Evolutionary conservation across 2,329 filamentous ascomycete species (phyloP), one percentile per base, ranked within the genome.

Genomic region (Aspergillus jensenii): DNA sequence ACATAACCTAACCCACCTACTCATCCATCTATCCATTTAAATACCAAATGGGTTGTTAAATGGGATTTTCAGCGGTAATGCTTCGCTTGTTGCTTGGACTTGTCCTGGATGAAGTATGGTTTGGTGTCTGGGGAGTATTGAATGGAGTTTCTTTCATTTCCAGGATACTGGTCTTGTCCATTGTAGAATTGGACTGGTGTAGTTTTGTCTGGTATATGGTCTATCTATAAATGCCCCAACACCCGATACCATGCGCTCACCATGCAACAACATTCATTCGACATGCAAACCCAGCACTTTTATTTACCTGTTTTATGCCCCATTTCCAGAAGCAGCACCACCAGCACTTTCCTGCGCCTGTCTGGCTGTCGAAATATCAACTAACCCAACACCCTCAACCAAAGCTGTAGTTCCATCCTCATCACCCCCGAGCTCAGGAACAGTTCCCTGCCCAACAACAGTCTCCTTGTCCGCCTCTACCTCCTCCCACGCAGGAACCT

Each of bases 401-500:
- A 76, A 56, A n/a, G 71, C 66, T 23, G 69, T 63, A 4, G 63
- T 44, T 41, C 68, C 67, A 37, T 65, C 65, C 40, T 41, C 51
- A n/a, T 53, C 52, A 39, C 23, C 44, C 21, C 52, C 52, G 23
- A 65, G 59, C 41, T 67, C 59, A 7, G 72, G 68, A 12, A 72
- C 60, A 19, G 62, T 68, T 4, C 72, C 73, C 52, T 71, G 62
- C 2, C 78, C 76, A 53, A 76, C 68, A 27, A 78, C 63, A 39
- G 74, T 65, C 49, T 77, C 75, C 57, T 78, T 73, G 1, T 68
- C 72, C 37, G 75, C 70, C 12, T 66, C 59, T 11, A 62, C 71
- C 43, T 78, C 58, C 68, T 68, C 68, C 78, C 78, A 80, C 47
- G 74, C 71, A 0, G 81, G 83, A 4, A 90, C 86, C 61, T 88